phyloP scores from a whole-genome alignment of 1,284 basidiomycete species.

The Tilletia indica region DNA sequence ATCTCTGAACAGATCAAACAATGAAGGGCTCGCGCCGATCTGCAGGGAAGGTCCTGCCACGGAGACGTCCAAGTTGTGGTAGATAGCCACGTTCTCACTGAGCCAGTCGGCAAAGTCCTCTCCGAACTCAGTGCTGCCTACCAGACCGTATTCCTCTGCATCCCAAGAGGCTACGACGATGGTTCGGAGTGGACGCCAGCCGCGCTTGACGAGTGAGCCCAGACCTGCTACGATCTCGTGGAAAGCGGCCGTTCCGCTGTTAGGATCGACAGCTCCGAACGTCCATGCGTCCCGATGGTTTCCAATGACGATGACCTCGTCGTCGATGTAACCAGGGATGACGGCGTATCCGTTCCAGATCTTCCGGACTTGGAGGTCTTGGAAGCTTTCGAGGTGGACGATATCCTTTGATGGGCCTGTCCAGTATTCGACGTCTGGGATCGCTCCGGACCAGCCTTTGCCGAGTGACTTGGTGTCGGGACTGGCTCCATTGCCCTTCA shows the following conservation, averaged over 20 bases:
- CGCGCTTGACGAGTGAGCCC: constrained; percentile 68
- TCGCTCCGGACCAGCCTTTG: constrained; percentile 59
- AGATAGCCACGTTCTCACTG: constrained; percentile 73
- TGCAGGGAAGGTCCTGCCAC: constrained; percentile 68
- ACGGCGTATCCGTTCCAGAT: constrained; percentile 78
- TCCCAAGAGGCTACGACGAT: constrained; percentile 90
- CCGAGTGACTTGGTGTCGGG: constrained; percentile 65
- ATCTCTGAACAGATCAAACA: constrained; percentile 71
- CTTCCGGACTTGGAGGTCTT: constrained; percentile 38
- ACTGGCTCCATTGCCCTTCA: constrained; percentile 58
- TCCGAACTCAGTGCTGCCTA: constrained; percentile 83
- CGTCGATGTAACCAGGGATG: constrained; percentile 80
- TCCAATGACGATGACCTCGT: constrained; percentile 79
- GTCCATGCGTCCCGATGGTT: constrained; percentile 55
- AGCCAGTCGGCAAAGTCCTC: constrained; percentile 86
- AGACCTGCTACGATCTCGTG: constrained; percentile 81
- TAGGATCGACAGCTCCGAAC: constrained; percentile 72
- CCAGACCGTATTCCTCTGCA: constrained; percentile 85
- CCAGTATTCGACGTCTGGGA: constrained; percentile 61
- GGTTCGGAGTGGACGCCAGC: constrained; percentile 86
- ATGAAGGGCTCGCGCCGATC: constrained; percentile 67
- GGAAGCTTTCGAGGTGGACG: constrained; percentile 31
- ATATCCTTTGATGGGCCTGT: constrained; percentile 56
- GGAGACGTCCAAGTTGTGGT: constrained; percentile 77
- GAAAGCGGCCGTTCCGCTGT: constrained; percentile 79